Evolutionary conservation across 2,329 filamentous ascomycete genomes (phyloP).

Genomic region (Xylaria digitata): DNA sequence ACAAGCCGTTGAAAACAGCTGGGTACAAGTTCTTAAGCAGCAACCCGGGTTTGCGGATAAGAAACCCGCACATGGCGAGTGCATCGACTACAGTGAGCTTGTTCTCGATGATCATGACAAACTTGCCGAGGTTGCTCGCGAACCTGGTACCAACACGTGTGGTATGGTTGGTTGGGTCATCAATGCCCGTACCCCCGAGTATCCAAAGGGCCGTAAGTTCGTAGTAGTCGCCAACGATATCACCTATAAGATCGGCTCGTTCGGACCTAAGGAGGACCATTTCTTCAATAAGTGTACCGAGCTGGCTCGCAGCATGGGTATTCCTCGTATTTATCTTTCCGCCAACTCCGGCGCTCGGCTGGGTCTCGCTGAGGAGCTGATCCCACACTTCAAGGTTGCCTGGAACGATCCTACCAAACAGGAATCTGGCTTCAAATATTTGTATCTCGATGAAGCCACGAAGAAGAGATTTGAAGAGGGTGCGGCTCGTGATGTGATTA

Average conservation of each 20-base stretch:
- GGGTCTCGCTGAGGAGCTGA: conserved; percentile 94
- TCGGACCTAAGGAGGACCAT: conserved; percentile 94
- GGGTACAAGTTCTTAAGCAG: conserved; percentile 79
- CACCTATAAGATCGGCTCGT: conserved; percentile 98
- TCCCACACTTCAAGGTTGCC: conserved; percentile 95
- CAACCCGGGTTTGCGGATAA: conserved; percentile 80
- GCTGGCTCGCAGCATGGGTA: conserved; percentile 90
- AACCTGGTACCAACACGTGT: conserved; percentile 93
- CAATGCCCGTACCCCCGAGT: conserved; percentile 94
- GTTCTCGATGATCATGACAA: conserved; percentile 95
- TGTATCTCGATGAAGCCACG: conserved; percentile 88
- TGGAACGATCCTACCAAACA: conserved; percentile 89
- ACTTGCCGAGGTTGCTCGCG: conserved; percentile 90
- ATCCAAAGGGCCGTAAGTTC: conserved; percentile 90
- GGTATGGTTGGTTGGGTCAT: conserved; percentile 99
- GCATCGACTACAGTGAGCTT: conserved; percentile 92
- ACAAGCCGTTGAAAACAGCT: conserved; percentile 96
- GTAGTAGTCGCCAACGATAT: conserved; percentile 99
- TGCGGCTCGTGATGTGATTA: conserved; percentile 81
- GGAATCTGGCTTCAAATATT: conserved; percentile 93
- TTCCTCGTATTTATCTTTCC: conserved; percentile 96
- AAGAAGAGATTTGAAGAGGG: conserved; percentile 88
- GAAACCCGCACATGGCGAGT: conserved; percentile 87
- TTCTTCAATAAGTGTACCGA: conserved; percentile 99
- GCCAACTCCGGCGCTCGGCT: conserved; percentile 99